Base-by-base conservation (phyloP, 495 filamentous ascomycete genomes). In the Trichoderma orchidacearum region DNA sequence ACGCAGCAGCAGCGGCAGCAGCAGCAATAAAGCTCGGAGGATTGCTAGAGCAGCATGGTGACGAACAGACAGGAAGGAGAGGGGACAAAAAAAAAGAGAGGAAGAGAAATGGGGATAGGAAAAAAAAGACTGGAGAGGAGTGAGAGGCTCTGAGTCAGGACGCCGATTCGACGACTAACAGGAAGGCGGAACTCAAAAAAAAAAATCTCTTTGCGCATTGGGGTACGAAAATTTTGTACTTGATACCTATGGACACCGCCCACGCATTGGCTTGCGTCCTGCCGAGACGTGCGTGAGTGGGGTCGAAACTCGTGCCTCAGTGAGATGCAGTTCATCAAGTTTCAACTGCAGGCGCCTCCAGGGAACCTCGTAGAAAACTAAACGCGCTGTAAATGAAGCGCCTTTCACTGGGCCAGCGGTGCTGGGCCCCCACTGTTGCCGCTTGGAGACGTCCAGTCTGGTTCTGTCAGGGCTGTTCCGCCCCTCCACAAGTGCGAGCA, bases 71-170 rank as follows among this genome's bases (percentile, higher is more conserved):
- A 13, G 34, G 34, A 36, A n/a, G 17, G n/a, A n/a, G n/a, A 36
- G 13, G 21, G 27, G 41, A 48, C 13, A 27, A 17, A 27, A 23
- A n/a, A 17, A 48, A 7, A 17, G 23, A 30, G 55, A 29, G 7
- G 28, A 59, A 54, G 52, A 41, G 59, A 30, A 25, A 58, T 51
- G 58, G 54, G 38, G 34, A 55, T 54, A 53, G 45, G 59, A 48
- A 27, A 32, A 61, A 48, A 57, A 38, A 45, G 52, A 52, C 53
- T 18, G 53, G 18, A 61, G 64, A 56, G 53, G 58, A 59, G 32
- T 48, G 52, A 18, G 55, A 29, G 18, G 32, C 52, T 35, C 30
- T 50, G 41, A 51, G 54, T 36, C 56, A 54, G 52, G 48, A 55
- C 21, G 41, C 41, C 23, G 41, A 27, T 48, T 48, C 41, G 41